A percentile compares a stretch with the other conserved stretches of the same genome.
Conservation (phyloP, 306 rosid genomes). For the Crotalaria pallida region DNA sequence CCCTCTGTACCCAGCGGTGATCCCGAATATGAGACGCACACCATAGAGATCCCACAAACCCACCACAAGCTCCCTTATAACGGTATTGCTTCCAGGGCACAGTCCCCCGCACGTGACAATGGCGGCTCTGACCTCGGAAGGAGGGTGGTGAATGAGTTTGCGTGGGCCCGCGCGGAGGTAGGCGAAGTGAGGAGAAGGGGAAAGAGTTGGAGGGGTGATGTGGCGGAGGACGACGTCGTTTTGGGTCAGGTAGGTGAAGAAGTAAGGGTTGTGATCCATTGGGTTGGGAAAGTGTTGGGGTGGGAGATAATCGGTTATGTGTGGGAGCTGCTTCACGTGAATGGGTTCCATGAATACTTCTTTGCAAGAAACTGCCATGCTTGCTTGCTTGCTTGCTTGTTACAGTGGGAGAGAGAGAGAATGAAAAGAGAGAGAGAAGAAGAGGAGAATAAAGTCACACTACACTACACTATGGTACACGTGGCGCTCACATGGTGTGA, state of each 20-base stretch:
- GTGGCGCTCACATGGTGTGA: too few relatives aligned
- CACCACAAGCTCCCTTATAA: conserved; percentile 60
- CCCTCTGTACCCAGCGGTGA: conserved; percentile 70
- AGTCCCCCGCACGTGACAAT: conserved; percentile 48
- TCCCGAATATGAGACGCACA: conserved; percentile 61
- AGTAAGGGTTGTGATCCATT: conserved; percentile 18
- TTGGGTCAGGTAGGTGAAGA: conserved; percentile 9
- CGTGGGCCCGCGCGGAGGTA: conserved; percentile 35
- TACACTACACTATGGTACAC: too few relatives aligned
- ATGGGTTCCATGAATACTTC: conserved; percentile 21
- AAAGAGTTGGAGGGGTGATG: neutral
- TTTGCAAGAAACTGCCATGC: too few relatives aligned
- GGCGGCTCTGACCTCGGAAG: conserved; percentile 38
- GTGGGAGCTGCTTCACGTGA: conserved; percentile 2
- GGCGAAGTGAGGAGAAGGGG: conserved; percentile 2
- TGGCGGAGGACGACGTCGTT: conserved; percentile 23
- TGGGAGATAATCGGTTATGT: neutral
- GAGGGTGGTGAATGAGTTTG: neutral
- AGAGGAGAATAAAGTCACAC: too few relatives aligned
- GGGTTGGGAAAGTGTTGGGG: conserved; percentile 17
- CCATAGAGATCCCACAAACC: conserved; percentile 62
- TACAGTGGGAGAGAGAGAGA: too few relatives aligned
- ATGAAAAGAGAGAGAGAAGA: too few relatives aligned
- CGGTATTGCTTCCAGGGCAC: conserved; percentile 77
- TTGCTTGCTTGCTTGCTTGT: too few relatives aligned